phyloP scores from a whole-genome alignment of 164 flowering plant genomes.

The Pachysandra terminalis region DNA sequence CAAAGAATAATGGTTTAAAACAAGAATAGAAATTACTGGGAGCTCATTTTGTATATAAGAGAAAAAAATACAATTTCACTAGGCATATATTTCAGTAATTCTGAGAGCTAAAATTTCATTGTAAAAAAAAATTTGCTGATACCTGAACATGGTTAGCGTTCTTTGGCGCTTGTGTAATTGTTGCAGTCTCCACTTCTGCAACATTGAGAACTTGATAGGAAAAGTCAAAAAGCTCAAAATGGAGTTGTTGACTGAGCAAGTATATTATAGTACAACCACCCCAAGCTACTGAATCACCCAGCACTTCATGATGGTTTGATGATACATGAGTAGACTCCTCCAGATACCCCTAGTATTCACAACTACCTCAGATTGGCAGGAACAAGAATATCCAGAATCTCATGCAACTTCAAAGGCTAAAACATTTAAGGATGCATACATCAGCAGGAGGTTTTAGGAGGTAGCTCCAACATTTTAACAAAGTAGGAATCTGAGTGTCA shows the following conservation, averaged over 20 bases:
- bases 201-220: conserved; percentile 95
- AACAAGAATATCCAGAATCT: background rate
- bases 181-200: conserved; percentile 78
- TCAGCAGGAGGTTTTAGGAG: background rate
- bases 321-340: conserved; percentile 58
- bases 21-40: background rate
- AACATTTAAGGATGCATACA: too few species aligned
- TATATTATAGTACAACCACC: conserved; percentile 96
- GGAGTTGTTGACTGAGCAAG: conserved; percentile 94
- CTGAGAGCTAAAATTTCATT: too few species aligned
- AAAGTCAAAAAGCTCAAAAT: conserved; percentile 94
- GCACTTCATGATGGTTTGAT: conserved; percentile 46
- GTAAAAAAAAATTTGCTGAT: conserved; percentile 4
- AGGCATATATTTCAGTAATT: background rate
- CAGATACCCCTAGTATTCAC: conserved; percentile 56
- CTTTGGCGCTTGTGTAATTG: conserved; percentile 37
- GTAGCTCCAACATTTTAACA: background rate
- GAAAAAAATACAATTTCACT: background rate
- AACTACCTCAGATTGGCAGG: conserved; percentile 2
- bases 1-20: too few species aligned
- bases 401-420: background rate
- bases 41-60: background rate
- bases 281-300: conserved; percentile 98
- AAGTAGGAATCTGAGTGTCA: background rate
- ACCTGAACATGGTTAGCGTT: conserved; percentile 63